Percentiles rank a stretch among this genome's conserved stretches.
Evolutionary conservation across 805 yeast species (phyloP).

Genomic region (Candida nemodendra): DNA sequence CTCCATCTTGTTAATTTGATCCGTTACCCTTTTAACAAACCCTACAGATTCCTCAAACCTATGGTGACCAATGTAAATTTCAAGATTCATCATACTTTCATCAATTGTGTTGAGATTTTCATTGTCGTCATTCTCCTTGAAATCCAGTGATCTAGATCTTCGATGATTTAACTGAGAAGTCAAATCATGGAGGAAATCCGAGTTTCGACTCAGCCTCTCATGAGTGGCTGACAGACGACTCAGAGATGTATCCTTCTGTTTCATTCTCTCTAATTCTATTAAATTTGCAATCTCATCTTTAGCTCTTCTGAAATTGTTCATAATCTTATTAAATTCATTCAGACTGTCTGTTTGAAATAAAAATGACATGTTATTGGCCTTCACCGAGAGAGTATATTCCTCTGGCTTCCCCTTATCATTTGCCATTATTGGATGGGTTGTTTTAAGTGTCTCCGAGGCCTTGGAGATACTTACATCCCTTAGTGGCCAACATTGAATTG

Average conservation of each 20-base stretch:
- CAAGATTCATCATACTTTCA: conserved; percentile 49
- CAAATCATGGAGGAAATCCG: conserved; percentile 52
- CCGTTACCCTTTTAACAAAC: conserved; percentile 23
- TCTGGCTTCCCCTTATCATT: conserved; percentile 8
- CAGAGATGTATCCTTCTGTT: conserved; percentile 45
- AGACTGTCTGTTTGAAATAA: conserved; percentile 60
- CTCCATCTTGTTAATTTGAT: conserved; percentile 19
- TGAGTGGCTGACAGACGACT: conserved; percentile 36
- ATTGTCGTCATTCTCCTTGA: conserved; percentile 19
- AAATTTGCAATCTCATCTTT: conserved; percentile 59
- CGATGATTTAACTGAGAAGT: conserved; percentile 58
- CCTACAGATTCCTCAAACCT: conserved; percentile 44
- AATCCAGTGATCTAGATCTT: conserved; percentile 52
- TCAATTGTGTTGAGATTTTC: conserved; percentile 37
- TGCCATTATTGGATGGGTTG: neutral
- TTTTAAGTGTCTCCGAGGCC: conserved; percentile 18
- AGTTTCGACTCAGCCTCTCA: conserved; percentile 26
- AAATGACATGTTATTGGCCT: conserved; percentile 35
- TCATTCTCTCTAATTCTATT: conserved; percentile 46
- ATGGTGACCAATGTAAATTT: conserved; percentile 48
- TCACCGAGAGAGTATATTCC: conserved; percentile 21
- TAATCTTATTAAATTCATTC: conserved; percentile 55
- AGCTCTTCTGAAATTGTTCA: conserved; percentile 58
- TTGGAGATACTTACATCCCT: conserved; percentile 53
- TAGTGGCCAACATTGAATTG: conserved; percentile 78